phyloP scores from a whole-genome alignment of 768 basidiomycete genomes.

The Lanmaoa rubissima region DNA sequence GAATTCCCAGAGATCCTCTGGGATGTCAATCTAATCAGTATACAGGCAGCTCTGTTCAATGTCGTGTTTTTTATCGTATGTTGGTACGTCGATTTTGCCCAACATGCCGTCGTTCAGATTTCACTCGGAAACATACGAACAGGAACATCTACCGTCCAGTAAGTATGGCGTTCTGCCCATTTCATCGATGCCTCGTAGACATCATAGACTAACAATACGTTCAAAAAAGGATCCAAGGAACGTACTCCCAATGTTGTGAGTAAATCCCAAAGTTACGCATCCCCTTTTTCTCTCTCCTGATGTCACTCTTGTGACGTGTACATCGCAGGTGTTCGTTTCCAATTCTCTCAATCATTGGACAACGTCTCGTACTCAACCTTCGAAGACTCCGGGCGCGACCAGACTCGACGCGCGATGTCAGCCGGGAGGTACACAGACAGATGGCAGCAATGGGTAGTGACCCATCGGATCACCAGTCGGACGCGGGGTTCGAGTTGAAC shows the following conservation, averaged over 20 bases:
- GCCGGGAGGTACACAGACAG: slow-evolving; percentile 10
- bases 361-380: slow-evolving; percentile 25
- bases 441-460: neutral
- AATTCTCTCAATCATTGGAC: slow-evolving; percentile 16
- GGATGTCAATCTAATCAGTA: neutral
- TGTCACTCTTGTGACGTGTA: neutral
- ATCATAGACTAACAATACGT: neutral
- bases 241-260: slow-evolving; percentile 8
- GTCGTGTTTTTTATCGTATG: slow-evolving; percentile 5
- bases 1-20: neutral
- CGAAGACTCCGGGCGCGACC: slow-evolving; percentile 3
- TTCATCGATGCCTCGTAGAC: neutral
- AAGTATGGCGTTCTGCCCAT: neutral
- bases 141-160: slow-evolving; percentile 14
- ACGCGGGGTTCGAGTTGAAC: neutral
- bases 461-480: neutral
- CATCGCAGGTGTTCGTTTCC: slow-evolving; percentile 8
- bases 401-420: slow-evolving; percentile 13
- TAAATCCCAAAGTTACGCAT: neutral
- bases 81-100: slow-evolving; percentile 11
- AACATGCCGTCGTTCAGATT: neutral
- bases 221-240: slow-evolving; percentile 20
- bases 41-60: slow-evolving; percentile 8
- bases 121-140: neutral
- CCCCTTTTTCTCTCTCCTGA: neutral